A percentile compares a stretch with the other conserved stretches of the same genome.
phyloP scores from a whole-genome alignment of 2,329 filamentous ascomycete species.

The Microcera coccophila region DNA sequence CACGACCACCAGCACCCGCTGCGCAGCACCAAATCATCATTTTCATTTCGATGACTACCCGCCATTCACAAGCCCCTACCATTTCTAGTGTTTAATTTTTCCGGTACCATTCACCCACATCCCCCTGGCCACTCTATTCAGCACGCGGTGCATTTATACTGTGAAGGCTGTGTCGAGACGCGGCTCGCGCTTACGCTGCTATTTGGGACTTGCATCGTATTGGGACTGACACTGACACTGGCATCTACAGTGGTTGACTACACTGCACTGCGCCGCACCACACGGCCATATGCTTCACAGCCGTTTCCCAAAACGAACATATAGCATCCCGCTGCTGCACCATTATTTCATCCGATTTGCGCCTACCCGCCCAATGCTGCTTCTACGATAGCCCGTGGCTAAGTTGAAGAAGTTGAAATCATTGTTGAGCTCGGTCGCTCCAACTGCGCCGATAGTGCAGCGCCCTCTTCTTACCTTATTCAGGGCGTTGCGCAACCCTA shows the following conservation, averaged over 20 bases:
- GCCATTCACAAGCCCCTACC: background rate
- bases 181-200: slow-evolving; percentile 8
- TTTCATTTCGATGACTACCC: background rate
- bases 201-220: background rate
- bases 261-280: no score
- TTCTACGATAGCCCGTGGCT: slow-evolving; percentile 20
- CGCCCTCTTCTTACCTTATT: slow-evolving; percentile 10
- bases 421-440: slow-evolving; percentile 13
- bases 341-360: no score
- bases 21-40: background rate
- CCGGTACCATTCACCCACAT: slow-evolving; percentile 4
- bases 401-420: no score
- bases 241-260: no score
- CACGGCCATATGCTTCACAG: no score
- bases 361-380: slow-evolving; percentile 24
- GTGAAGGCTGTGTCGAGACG: slow-evolving; percentile 19
- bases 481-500: slow-evolving; percentile 13
- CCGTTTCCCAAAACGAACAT: no score
- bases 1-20: slow-evolving; percentile 12
- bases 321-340: no score
- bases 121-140: background rate
- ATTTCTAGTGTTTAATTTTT: background rate
- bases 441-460: slow-evolving; percentile 5
- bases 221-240: no score
- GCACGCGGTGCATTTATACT: no score